Evolutionary conservation across 129 eudicot genomes (phyloP), one percentile per base, ranked within the genome.

Genomic region (Helianthus annuus): DNA sequence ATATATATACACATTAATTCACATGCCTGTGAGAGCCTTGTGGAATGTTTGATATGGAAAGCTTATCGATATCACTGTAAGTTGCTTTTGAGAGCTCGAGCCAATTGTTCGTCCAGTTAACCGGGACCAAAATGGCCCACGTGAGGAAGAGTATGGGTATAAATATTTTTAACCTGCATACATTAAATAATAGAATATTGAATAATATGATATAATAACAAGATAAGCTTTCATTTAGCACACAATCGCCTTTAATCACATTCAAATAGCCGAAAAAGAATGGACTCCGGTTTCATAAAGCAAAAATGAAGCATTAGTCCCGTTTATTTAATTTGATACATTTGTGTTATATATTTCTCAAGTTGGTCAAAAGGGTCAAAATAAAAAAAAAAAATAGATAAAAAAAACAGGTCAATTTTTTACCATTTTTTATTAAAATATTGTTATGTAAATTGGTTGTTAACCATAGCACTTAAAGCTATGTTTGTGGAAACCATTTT

Each of bases 11-110:
- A n/a, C n/a, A 32, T 32, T 32, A 32, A 27, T 74, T 48, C 66
- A 34, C 86, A 40, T 48, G 86, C 99, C 97, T 90, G 75, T 64
- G 84, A 72, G 99, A 95, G 70, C 76, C 79, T 15, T 76, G 88
- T 4, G 97, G 97, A 75, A 95, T 73, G 76, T 95, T 95, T 68
- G 97, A 90, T 63, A 95, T 81, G 34, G 99, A 95, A 51, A 95
- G 91, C 89, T 86, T 86, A 83, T 95, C 99, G 32, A 95, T 90
- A 66, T 81, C 63, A 76, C 91, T 95, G 78, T 57, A 91, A 38
- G 56, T 76, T 32, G 77, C 80, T 3, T 75, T 58, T 12, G 82
- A 63, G 48, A n/a, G 14, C 71, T 73, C 81, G 42, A 95, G 76
- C 15, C 89, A 86, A 51, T 83, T 65, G 42, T 95, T 95, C 61